Base-by-base conservation (phyloP, 805 yeast genomes). In the Candida loeiensis region DNA sequence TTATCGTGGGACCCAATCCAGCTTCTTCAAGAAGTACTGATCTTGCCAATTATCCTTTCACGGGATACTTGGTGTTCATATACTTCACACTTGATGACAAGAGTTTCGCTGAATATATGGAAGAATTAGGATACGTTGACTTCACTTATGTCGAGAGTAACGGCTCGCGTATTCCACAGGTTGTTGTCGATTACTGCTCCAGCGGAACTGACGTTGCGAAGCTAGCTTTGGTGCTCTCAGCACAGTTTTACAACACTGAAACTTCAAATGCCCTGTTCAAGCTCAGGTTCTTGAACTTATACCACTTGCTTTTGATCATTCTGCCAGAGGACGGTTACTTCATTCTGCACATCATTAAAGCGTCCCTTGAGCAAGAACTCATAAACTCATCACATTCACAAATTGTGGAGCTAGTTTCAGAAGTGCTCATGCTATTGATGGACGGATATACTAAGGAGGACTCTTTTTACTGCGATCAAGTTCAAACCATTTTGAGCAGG, bases 301-400 rank as follows among this genome's bases (percentile, higher is more conserved):
- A 52, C 48, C 47, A 53, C 30, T 45, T 51, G 40, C 36, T 68
- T n/a, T 58, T 63, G 43, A 41, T 46, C 18, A 21, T 29, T 6
- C 49, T 46, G 34, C 48, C 45, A 18, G 50, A 48, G 8, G 34
- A 47, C 13, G 67, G 63, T 6, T 43, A 53, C 22, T 45, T 50
- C 36, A 50, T 66, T 9, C 62, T 55, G 39, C 69, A 67, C 43
- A 53, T 66, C 9, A 40, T 68, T 13, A 58, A 52, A 35, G 43
- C 44, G 2, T 54, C 58, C 6, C 48, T 67, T 24, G 56, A 63
- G 33, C 43, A 48, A 4, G 54, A 51, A 11, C 48, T 68, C 34
- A 49, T 61, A 11, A 57, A 50, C 14, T 54, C 63, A 8, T 54
- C 49, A 6, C 53, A 64, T 12, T 45, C 53, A 21, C 64, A 59